These are phyloP conservation scores for Penicillium maclennaniae DNA, from an alignment of 495 filamentous ascomycete species.

Conservation along the genomic window DNA sequence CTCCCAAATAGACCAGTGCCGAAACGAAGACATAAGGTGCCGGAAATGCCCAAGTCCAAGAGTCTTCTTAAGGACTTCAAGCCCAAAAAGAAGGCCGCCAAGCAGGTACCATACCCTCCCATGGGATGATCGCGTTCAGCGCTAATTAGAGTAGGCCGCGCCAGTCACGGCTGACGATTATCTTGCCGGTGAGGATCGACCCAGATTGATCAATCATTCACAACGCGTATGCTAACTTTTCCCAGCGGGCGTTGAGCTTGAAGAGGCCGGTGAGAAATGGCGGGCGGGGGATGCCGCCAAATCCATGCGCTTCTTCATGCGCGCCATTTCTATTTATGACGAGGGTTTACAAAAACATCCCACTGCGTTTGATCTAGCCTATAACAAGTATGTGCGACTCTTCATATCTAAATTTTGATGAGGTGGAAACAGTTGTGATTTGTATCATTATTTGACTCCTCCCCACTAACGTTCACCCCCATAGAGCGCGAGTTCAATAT, in stretches of 20 bases:
- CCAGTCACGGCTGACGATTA: slow-evolving; percentile 61
- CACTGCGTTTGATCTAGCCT: slow-evolving; percentile 62
- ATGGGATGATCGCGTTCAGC: slow-evolving; percentile 1
- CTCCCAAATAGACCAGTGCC: background rate
- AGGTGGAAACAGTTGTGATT: background rate
- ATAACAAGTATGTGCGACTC: slow-evolving; percentile 57
- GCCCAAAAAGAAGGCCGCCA: slow-evolving; percentile 43
- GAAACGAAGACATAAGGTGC: too few species aligned
- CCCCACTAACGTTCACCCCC: slow-evolving; percentile 4
- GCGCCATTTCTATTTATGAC: slow-evolving; percentile 62
- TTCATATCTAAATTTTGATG: background rate
- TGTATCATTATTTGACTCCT: background rate
- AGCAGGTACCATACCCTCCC: slow-evolving; percentile 26
- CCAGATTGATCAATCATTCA: background rate
- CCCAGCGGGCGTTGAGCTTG: slow-evolving; percentile 60
- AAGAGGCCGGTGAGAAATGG: slow-evolving; percentile 73
- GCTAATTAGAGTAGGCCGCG: slow-evolving; percentile 32
- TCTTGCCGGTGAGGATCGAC: slow-evolving; percentile 43
- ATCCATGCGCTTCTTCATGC: slow-evolving; percentile 62
- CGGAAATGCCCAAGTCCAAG: slow-evolving; percentile 52
- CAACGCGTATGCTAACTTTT: background rate
- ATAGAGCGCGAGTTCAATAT: slow-evolving; percentile 63
- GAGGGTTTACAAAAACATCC: slow-evolving; percentile 57
- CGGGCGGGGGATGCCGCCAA: slow-evolving; percentile 66
- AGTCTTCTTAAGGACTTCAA: slow-evolving; percentile 46